Conservation (phyloP, 495 filamentous ascomycete genomes). For the Penicillium egyptiacum region DNA sequence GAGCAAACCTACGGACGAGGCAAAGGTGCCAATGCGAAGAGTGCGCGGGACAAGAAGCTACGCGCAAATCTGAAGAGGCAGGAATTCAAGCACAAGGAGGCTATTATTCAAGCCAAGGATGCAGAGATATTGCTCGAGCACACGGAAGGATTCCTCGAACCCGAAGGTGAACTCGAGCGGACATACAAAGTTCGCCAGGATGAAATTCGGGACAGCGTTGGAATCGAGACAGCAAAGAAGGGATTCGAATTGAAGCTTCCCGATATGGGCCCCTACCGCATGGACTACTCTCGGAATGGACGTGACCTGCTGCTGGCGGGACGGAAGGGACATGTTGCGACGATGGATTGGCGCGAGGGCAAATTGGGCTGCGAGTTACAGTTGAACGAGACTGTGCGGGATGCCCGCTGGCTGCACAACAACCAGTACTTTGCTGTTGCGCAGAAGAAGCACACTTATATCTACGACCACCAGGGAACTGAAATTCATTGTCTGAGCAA, state of each 20-base stretch:
- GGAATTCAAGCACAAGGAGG: constrained; percentile 79
- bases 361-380: constrained; percentile 90
- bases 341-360: constrained; percentile 93
- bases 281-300: constrained; percentile 87
- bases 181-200: constrained; percentile 91
- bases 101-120: constrained; percentile 80
- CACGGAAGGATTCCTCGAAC: constrained; percentile 79
- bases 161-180: constrained; percentile 82
- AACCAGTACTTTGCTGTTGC: constrained; percentile 96
- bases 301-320: constrained; percentile 81
- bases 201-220: constrained; percentile 74
- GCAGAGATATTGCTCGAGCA: constrained; percentile 93
- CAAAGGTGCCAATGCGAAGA: constrained; percentile 56
- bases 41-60: constrained; percentile 81
- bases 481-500: constrained; percentile 89
- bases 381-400: constrained; percentile 81
- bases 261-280: constrained; percentile 78
- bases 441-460: constrained; percentile 95
- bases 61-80: constrained; percentile 73
- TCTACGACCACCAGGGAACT: constrained; percentile 86
- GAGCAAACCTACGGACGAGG: constrained; percentile 83
- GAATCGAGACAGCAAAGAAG: constrained; percentile 83
- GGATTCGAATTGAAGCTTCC: constrained; percentile 85
- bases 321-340: constrained; percentile 91
- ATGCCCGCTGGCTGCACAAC: constrained; percentile 92